phyloP scores from a whole-genome alignment of 805 yeast genomes.

The Candida boidinii region DNA sequence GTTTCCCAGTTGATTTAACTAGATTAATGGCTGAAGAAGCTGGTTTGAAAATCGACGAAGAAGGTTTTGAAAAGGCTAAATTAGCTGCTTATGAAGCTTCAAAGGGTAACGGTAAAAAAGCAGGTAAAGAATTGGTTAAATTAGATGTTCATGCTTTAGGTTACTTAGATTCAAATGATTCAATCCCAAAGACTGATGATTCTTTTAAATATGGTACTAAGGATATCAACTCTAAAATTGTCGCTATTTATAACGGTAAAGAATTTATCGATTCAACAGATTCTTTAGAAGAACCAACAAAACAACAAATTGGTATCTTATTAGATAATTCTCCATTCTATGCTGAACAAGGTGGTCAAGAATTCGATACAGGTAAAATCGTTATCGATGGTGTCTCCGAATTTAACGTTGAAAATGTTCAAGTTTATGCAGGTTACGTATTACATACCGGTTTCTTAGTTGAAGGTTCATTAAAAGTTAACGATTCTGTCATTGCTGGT shows the following conservation, averaged over 20 bases:
- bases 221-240: conserved; percentile 58
- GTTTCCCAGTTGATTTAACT: conserved; percentile 97
- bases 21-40: conserved; percentile 98
- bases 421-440: conserved; percentile 88
- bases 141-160: conserved; percentile 89
- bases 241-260: conserved; percentile 63
- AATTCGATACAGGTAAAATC: conserved; percentile 87
- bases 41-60: conserved; percentile 85
- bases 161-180: conserved; percentile 48
- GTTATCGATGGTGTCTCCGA: conserved; percentile 83
- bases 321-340: conserved; percentile 90
- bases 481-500: conserved; percentile 71
- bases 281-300: conserved; percentile 22
- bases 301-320: conserved; percentile 65
- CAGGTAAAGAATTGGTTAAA: conserved; percentile 56
- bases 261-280: conserved; percentile 42
- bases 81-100: conserved; percentile 90
- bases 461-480: conserved; percentile 67
- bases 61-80: conserved; percentile 85
- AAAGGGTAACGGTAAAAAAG: conserved; percentile 69
- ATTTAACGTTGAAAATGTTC: conserved; percentile 87
- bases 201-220: conserved; percentile 65
- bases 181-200: conserved; percentile 78
- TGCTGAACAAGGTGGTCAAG: conserved; percentile 99
- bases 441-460: conserved; percentile 83